Percentiles rank a stretch among this genome's conserved stretches.
Conservation (phyloP, 2,329 filamentous ascomycete genomes). For the Nemania bipapillata region DNA sequence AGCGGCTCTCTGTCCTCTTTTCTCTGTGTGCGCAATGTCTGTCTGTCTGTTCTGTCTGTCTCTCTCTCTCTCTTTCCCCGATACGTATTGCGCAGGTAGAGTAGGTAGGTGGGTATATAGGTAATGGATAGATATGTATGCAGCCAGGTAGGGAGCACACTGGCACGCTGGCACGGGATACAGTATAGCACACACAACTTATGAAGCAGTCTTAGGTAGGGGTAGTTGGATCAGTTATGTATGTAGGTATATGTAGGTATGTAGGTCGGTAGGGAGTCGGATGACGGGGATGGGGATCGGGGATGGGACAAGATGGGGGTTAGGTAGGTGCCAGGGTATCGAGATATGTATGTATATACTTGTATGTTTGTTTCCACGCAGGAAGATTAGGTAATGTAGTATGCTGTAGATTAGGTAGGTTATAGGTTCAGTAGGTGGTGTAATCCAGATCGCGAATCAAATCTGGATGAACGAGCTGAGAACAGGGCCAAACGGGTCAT, state of each 20-base stretch:
- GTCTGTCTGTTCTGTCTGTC: neutral
- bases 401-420: slow-evolving; percentile 7
- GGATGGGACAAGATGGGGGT: slow-evolving; percentile 16
- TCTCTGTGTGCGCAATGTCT: neutral
- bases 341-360: neutral
- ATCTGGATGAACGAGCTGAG: slow-evolving; percentile 34
- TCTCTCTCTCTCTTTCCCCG: neutral
- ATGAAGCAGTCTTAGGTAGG: neutral
- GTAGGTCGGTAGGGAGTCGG: neutral
- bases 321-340: neutral
- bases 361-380: slow-evolving; percentile 7
- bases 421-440: slow-evolving; percentile 7
- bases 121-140: neutral
- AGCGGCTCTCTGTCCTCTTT: neutral
- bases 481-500: slow-evolving; percentile 34
- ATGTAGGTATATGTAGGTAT: neutral
- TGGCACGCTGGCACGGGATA: neutral
- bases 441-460: slow-evolving; percentile 31
- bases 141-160: too few relatives aligned
- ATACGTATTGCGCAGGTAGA: neutral
- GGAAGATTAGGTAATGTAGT: neutral
- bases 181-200: neutral
- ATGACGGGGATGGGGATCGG: slow-evolving; percentile 28
- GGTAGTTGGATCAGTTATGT: neutral
- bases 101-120: too few relatives aligned